Base-by-base conservation (phyloP, 177 flowering plant species). In the Vitis hybrid region DNA sequence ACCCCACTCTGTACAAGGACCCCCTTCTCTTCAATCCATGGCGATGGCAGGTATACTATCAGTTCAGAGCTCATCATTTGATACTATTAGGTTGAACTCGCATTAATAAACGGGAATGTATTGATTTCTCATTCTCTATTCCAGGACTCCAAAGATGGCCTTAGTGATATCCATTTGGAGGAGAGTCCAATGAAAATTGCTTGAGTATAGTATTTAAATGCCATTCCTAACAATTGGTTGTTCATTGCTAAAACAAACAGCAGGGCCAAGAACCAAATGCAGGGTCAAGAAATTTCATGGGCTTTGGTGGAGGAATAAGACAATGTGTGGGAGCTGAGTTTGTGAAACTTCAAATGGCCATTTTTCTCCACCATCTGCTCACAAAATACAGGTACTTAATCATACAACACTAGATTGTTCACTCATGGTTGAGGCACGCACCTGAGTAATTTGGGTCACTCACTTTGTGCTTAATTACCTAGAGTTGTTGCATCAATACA, bases 281-380 rank as follows among this genome's bases (percentile, higher is more conserved):
- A 26, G 94, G 84, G 52, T 77, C 94, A 0, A 92, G 83, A 79
- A 69, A 87, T 75, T 94, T 92, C 89, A 92, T 94, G 97, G 97
- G 96, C 58, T 94, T 94, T 72, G 97, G 97, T 65, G 97, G 98
- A 29, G 98, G 98, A 21, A 82, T 90, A 96, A 90, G 98, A 77
- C 87, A 90, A 75, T 94, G 97, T 76, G 93, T 90, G 57, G 98
- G 98, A 71, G 85, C 97, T 66, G 96, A 92, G n/a, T 94, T 90
- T 73, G 82, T 92, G 21, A 94, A 88, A 75, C 75, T 90, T 70
- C 96, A 92, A 71, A 90, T 94, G 92, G 90, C 97, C 16, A 86
- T 90, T 48, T 92, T 94, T 74, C 89, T 94, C 51, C 97, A 92
- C 65, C 83, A 85, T 78, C 73, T 92, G 72, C 90, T 92, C 18